Evolutionary conservation across 768 basidiomycete species (phyloP).

Genomic region (Mycena epipterygia): DNA sequence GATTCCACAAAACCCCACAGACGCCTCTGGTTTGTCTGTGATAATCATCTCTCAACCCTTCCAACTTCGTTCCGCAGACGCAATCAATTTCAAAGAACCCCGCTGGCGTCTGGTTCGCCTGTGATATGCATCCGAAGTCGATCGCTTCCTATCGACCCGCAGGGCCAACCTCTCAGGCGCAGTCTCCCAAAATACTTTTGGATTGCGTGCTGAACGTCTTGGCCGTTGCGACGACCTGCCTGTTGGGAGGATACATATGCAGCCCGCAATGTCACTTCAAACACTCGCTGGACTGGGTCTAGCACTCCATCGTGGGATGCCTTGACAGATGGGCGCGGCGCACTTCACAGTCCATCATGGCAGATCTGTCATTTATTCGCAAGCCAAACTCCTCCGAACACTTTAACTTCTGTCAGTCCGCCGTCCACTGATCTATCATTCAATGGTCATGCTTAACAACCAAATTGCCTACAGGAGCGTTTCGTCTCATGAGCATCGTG

Average conservation of each 20-base stretch:
- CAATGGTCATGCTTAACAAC: neutral
- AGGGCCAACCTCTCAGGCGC: no score
- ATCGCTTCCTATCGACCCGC: no score
- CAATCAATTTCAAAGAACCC: no score
- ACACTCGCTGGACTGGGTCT: neutral
- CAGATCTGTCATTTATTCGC: constrained; percentile 3
- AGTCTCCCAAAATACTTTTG: no score
- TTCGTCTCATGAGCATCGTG: neutral
- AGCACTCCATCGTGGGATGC: constrained; percentile 4
- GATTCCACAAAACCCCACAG: no score
- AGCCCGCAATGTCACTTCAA: neutral
- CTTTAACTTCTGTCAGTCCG: constrained; percentile 5
- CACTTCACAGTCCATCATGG: neutral
- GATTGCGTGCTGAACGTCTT: no score
- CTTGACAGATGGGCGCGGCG: constrained; percentile 20
- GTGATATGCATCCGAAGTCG: no score
- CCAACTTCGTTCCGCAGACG: no score
- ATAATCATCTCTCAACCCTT: no score
- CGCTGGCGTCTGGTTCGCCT: no score
- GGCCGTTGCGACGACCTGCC: neutral
- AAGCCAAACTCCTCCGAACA: neutral
- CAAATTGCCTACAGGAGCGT: neutral
- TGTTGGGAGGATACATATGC: neutral
- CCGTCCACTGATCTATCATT: constrained; percentile 8
- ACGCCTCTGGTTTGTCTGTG: no score